Evolutionary conservation across 2,329 filamentous ascomycete genomes (phyloP).

Genomic region (Trichoderma afroharzianum): DNA sequence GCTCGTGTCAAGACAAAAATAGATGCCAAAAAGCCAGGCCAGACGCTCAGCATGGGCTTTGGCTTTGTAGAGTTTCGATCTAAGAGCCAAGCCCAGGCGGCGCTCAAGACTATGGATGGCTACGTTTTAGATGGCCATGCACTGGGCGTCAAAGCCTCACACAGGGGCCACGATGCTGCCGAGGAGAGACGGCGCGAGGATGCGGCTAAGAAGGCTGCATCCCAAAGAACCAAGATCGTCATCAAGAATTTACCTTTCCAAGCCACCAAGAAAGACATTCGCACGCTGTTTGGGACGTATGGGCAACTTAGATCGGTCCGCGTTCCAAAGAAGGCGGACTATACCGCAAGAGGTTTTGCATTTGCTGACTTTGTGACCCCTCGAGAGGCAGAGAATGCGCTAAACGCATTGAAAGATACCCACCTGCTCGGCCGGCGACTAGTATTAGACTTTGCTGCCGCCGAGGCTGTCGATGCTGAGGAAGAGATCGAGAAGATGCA

Average conservation of each 20-base stretch:
- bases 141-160: constrained; percentile 78
- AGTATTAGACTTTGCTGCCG: constrained; percentile 87
- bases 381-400: constrained; percentile 83
- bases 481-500: constrained; percentile 97
- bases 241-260: constrained; percentile 99
- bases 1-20: constrained; percentile 90
- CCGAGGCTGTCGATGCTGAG: constrained; percentile 85
- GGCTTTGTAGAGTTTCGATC: constrained; percentile 87
- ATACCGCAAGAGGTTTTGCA: constrained; percentile 83
- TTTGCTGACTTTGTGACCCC: constrained; percentile 94
- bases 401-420: constrained; percentile 86
- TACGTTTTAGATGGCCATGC: constrained; percentile 83
- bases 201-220: constrained; percentile 72
- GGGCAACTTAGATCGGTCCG: constrained; percentile 90
- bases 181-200: constrained; percentile 83
- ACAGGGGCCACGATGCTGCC: constrained; percentile 81
- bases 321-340: constrained; percentile 92
- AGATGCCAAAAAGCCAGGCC: constrained; percentile 84
- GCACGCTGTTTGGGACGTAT: constrained; percentile 80
- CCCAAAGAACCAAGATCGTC: constrained; percentile 83
- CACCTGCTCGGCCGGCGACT: constrained; percentile 87
- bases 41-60: constrained; percentile 93
- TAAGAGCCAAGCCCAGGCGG: constrained; percentile 73
- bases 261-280: constrained; percentile 86
- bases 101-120: constrained; percentile 82